A percentile compares a stretch with the other conserved stretches of the same genome.
phyloP scores from a whole-genome alignment of 2,329 filamentous ascomycete species.

The Teratosphaeria gauchensis region DNA sequence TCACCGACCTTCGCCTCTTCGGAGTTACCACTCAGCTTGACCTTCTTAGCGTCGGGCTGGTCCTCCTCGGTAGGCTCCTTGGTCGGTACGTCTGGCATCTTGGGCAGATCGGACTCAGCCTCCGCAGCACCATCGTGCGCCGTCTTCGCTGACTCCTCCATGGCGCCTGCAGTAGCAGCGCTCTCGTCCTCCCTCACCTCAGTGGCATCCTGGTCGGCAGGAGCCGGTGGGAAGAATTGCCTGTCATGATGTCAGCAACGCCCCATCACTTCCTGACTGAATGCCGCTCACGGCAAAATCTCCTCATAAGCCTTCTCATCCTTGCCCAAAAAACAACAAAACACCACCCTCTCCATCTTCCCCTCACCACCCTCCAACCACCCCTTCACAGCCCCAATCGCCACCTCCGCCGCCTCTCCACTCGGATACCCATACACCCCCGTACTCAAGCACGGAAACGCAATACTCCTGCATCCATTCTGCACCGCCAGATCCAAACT shows the following conservation, averaged over 20 bases:
- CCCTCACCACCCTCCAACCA: conserved; percentile 41
- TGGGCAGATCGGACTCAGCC: conserved; percentile 26
- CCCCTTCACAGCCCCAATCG: conserved; percentile 49
- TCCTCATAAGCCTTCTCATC: conserved; percentile 65
- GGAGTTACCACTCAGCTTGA: conserved; percentile 24
- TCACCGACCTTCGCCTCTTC: background rate
- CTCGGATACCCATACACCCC: conserved; percentile 85
- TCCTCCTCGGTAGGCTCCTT: conserved; percentile 35
- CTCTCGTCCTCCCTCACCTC: conserved; percentile 1
- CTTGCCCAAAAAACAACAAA: conserved; percentile 73
- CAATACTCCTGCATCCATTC: conserved; percentile 59
- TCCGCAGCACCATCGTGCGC: conserved; percentile 18
- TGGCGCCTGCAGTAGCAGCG: background rate
- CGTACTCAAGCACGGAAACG: conserved; percentile 78
- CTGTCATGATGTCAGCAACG: too few species aligned
- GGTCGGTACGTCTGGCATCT: conserved; percentile 41
- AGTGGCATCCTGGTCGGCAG: conserved; percentile 5
- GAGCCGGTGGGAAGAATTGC: conserved; percentile 37
- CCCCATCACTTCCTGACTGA: too few species aligned
- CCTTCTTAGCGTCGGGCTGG: conserved; percentile 39
- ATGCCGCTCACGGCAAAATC: conserved; percentile 67
- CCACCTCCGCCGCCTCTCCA: conserved; percentile 59
- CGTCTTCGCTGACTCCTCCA: conserved; percentile 2
- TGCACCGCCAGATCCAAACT: conserved; percentile 64
- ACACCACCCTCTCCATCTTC: conserved; percentile 63